Evolutionary conservation across 106 monocot species (phyloP), one percentile per base, ranked within the genome.

Genomic region (Gastrodia elata): DNA sequence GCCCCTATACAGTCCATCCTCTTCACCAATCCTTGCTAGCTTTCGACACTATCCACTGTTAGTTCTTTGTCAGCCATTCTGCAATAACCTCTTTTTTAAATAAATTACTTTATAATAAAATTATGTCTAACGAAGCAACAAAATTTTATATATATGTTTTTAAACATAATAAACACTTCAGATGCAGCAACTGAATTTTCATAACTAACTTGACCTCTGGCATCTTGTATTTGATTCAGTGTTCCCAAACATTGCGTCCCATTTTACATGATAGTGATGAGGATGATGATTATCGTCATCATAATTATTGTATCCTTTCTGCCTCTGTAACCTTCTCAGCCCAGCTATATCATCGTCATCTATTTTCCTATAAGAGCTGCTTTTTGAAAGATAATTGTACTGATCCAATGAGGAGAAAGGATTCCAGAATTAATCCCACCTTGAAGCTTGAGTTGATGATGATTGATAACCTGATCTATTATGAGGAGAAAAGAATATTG

Each of bases 381-480:
- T 65, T 25, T 61, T 58, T 11, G 33, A 49, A 30, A 80, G 72
- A 35, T 82, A 84, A 0, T 71, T 71, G 68, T 84, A 81, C 9
- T 24, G 27, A 72, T 89, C 82, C 72, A 81, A 61, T 8, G 89
- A 80, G 6, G 85, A 82, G 74, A 94, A 94, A 14, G 87, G 89
- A 75, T 90, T 86, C 90, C 87, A 94, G 14, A 88, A 87, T 70
- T 74, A 81, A 68, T 94, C 90, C 94, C 88, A 86, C 58, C 72
- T 81, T 25, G 88, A 71, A 71, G 42, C 73, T 44, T 84, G 79
- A 34, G 89, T 82, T 34, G 89, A 83, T 27, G 75, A 74, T 2
- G 88, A 90, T 49, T 86, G 86, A 72, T 82, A 79, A 67, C 57
- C 80, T 64, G 73, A 65, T 61, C 71, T 71, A 61, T 65, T 74